These are phyloP conservation scores for Xylaria arbuscula DNA, from an alignment of 2,329 filamentous ascomycete species.

Conservation along the genomic window DNA sequence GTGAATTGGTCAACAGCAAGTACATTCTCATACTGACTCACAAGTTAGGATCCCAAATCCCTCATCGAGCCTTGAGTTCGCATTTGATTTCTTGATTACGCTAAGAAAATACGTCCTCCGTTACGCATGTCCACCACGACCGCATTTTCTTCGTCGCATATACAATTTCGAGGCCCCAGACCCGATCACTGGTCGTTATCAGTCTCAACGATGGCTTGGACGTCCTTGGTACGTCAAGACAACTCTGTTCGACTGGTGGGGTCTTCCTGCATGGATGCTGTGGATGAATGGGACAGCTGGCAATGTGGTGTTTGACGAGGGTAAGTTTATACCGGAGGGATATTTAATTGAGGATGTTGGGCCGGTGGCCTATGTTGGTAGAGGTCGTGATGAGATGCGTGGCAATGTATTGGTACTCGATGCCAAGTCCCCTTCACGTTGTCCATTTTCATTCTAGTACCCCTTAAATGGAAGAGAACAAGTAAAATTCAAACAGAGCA, in stretches of 20 bases:
- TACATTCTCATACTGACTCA: neutral
- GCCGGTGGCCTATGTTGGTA: neutral
- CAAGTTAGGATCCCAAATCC: neutral
- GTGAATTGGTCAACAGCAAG: neutral
- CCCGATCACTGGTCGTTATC: neutral
- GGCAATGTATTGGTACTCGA: neutral
- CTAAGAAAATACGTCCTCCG: neutral
- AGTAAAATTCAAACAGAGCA: too few species aligned
- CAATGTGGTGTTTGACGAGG: neutral
- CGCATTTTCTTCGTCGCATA: conserved; percentile 4
- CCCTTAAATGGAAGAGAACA: too few species aligned
- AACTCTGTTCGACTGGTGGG: neutral
- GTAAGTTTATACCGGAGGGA: neutral
- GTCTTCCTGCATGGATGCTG: conserved; percentile 2
- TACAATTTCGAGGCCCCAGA: neutral
- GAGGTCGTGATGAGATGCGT: conserved; percentile 4
- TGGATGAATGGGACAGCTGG: conserved; percentile 1
- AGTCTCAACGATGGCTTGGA: conserved; percentile 9
- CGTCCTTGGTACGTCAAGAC: conserved; percentile 7
- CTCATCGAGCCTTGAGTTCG: neutral
- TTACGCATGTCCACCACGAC: conserved; percentile 1
- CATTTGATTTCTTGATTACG: neutral
- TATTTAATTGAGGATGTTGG: conserved; percentile 8
- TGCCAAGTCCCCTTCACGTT: neutral
- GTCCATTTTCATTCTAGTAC: neutral